These are phyloP conservation scores for Sutorius australiensis DNA, from an alignment of 768 basidiomycete genomes.

Conservation along the genomic window DNA sequence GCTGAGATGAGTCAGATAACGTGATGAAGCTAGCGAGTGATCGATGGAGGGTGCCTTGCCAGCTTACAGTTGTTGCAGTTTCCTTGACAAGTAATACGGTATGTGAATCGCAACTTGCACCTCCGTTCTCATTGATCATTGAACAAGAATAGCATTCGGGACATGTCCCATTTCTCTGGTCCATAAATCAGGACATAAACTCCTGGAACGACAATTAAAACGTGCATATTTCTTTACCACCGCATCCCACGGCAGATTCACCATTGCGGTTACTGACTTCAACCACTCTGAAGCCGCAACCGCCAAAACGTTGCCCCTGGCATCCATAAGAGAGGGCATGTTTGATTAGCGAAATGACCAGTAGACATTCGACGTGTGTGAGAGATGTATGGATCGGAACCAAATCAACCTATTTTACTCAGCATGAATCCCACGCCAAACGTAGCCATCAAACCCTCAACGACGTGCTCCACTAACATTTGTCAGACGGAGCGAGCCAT, in stretches of 20 bases:
- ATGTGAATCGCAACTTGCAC: neutral
- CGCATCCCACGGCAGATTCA: conserved; percentile 4
- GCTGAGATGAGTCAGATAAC: neutral
- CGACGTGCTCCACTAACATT: conserved; percentile 2
- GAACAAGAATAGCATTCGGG: neutral
- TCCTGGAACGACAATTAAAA: neutral
- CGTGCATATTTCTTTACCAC: conserved; percentile 3
- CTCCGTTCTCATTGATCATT: conserved; percentile 6
- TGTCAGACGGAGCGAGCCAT: conserved; percentile 2
- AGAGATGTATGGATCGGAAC: neutral
- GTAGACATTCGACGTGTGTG: too few species aligned
- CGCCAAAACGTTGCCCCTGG: conserved; percentile 3
- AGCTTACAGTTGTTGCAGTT: neutral
- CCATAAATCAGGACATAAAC: neutral
- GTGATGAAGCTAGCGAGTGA: neutral
- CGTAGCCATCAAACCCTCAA: conserved; percentile 3
- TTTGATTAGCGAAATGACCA: neutral
- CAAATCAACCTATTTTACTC: conserved; percentile 1
- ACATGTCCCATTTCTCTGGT: neutral
- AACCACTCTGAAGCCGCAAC: conserved; percentile 1
- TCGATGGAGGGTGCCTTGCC: neutral
- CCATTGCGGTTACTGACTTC: conserved; percentile 2
- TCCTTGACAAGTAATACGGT: conserved; percentile 1
- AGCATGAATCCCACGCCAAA: conserved; percentile 7
- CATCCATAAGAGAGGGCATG: conserved; percentile 1